Evolutionary conservation across 2,329 filamentous ascomycete species (phyloP), one percentile per base, ranked within the genome.

Genomic region (Clathrospora elynae): DNA sequence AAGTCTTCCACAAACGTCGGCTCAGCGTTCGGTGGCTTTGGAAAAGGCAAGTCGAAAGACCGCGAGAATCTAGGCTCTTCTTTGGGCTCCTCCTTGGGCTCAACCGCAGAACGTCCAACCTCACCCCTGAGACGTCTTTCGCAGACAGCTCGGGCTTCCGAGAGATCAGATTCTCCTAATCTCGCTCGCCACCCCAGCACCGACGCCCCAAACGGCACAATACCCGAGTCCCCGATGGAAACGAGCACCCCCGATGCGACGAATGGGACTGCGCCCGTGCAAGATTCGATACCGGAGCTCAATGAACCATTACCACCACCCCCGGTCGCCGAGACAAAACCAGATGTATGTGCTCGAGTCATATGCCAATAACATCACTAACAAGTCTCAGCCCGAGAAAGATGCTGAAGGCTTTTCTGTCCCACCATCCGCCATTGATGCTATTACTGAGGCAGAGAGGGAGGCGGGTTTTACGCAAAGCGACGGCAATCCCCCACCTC

Each of bases 381-480:
- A 53, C 28, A 31, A 19, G 16, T 8, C 16, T 18, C 64, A 77
- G 41, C 70, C 73, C 13, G 57, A 64, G 14, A 88, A 83, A 63
- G 89, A 93, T 62, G 74, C 82, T 0, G 88, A 95, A 53, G 89
- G 88, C 5, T 93, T 85, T 62, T 86, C 80, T 3, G 80, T 92
- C n/a, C 87, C 86, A 0, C 77, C 82, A 0, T 74, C 81, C 76
- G 85, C 65, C 77, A 62, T 70, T 13, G 76, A 78, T 53, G 71
- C 74, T 25, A 73, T 92, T 44, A 86, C 87, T 0, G 82, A 86
- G 63, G 88, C 87, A 6, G 80, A 90, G 66, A 78, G 78, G 29
- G 87, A 90, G 62, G 82, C 77, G 14, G 60, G 62, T 39, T 54
- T 64, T 34, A 33, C 47, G 3, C 54, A 59, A 38, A 52, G 41